Evolutionary conservation across 768 basidiomycete genomes (phyloP).

Genomic region (Calocybe cyanea): DNA sequence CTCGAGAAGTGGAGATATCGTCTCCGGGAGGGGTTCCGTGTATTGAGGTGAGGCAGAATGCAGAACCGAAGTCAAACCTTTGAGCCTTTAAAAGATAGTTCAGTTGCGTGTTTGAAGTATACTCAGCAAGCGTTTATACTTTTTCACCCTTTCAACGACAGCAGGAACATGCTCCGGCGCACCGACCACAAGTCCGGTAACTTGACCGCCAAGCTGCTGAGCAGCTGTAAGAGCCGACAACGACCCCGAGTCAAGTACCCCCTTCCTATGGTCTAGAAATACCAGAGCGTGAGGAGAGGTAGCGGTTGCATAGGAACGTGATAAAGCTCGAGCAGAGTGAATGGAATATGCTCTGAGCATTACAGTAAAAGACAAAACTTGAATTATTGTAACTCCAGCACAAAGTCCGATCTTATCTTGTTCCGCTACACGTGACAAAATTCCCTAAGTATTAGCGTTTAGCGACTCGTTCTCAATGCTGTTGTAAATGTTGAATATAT

Average conservation of each 20-base stretch:
- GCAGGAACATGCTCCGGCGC: conserved; percentile 59
- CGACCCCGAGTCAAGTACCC: conserved; percentile 77
- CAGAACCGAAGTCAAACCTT: conserved; percentile 63
- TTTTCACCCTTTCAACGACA: conserved; percentile 76
- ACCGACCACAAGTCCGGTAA: conserved; percentile 78
- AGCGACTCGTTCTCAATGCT: no score
- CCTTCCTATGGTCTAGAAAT: conserved; percentile 84
- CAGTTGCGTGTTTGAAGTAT: conserved; percentile 5
- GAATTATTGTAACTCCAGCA: conserved; percentile 13
- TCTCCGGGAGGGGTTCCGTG: conserved; percentile 67
- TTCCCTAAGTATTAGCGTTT: no score
- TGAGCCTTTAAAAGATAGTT: conserved; percentile 43
- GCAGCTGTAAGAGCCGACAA: conserved; percentile 93
- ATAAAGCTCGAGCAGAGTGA: conserved; percentile 11
- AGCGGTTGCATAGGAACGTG: conserved; percentile 56
- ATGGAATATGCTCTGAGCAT: conserved; percentile 18
- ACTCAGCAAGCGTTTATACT: conserved; percentile 38
- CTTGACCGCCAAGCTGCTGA: conserved; percentile 76
- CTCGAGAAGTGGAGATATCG: conserved; percentile 78
- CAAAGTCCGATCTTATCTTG: conserved; percentile 15
- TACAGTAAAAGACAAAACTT: conserved; percentile 4
- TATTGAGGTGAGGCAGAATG: conserved; percentile 72
- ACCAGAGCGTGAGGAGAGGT: conserved; percentile 73
- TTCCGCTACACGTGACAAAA: no score
- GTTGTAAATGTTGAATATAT: no score